phyloP scores from a whole-genome alignment of 306 rosid species.

The Pterocarpus santalinus region DNA sequence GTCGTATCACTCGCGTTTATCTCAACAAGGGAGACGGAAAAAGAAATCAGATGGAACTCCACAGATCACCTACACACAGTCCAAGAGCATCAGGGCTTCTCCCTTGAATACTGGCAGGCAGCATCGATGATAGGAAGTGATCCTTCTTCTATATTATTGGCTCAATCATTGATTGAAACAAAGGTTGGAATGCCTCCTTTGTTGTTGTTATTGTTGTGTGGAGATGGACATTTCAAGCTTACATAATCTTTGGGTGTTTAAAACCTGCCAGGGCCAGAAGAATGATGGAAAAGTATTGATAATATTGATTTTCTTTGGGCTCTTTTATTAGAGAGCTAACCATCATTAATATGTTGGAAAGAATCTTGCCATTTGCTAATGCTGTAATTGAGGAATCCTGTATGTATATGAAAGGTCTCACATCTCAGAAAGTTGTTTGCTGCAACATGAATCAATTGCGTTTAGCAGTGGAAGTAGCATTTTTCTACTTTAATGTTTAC shows the following conservation, averaged over 20 bases:
- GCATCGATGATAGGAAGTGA: slow-evolving; percentile 59
- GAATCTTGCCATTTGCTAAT: slow-evolving; percentile 58
- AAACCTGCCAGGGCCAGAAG: slow-evolving; percentile 58
- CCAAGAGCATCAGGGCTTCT: slow-evolving; percentile 82
- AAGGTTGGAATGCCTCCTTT: slow-evolving; percentile 53
- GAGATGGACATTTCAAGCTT: slow-evolving; percentile 62
- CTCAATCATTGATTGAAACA: slow-evolving; percentile 53
- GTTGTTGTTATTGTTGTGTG: slow-evolving; percentile 56
- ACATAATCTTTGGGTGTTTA: slow-evolving; percentile 62
- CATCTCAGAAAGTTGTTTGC: slow-evolving; percentile 52
- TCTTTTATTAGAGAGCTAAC: slow-evolving; percentile 66
- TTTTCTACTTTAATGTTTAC: slow-evolving; percentile 28
- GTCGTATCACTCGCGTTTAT: slow-evolving; percentile 74
- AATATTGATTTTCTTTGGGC: slow-evolving; percentile 54
- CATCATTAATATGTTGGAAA: slow-evolving; percentile 56
- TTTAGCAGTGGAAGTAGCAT: slow-evolving; percentile 43
- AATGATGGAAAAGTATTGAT: slow-evolving; percentile 60
- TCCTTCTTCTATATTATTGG: slow-evolving; percentile 45
- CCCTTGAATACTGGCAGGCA: slow-evolving; percentile 80
- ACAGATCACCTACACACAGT: slow-evolving; percentile 70
- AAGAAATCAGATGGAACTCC: slow-evolving; percentile 81
- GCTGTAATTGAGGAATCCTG: slow-evolving; percentile 66
- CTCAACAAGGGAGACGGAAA: slow-evolving; percentile 87
- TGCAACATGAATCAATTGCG: slow-evolving; percentile 54
- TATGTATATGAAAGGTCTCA: slow-evolving; percentile 61